phyloP scores from a whole-genome alignment of 129 eudicot genomes.

The Escallonia rubra region DNA sequence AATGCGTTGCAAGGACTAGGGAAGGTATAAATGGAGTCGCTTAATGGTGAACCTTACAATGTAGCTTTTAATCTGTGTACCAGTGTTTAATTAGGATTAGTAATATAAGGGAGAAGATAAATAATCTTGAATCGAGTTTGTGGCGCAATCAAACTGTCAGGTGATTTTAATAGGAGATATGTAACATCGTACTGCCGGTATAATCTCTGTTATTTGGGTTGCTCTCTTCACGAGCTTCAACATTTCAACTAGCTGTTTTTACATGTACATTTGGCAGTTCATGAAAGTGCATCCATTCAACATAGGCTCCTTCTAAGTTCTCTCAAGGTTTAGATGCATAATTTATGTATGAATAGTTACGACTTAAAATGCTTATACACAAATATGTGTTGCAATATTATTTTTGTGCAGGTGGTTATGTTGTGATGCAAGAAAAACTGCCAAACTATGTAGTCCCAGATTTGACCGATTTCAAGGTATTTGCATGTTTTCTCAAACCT shows the following conservation, averaged over 20 bases:
- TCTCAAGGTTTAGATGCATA: background rate
- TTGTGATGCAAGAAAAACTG: constrained; percentile 67
- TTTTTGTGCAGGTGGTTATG: constrained; percentile 63
- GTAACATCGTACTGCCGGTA: background rate
- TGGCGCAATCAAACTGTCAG: too few species aligned
- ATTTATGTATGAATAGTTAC: background rate
- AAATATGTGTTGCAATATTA: background rate
- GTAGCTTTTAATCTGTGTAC: too few species aligned
- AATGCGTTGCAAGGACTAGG: too few species aligned
- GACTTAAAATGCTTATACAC: background rate
- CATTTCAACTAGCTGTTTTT: background rate
- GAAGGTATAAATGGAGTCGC: too few species aligned
- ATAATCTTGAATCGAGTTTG: too few species aligned
- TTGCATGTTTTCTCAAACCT: background rate
- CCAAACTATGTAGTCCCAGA: constrained; percentile 88
- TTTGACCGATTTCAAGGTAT: constrained; percentile 82
- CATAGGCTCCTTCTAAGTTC: background rate
- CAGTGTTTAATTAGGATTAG: too few species aligned
- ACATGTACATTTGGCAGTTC: background rate
- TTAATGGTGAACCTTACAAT: too few species aligned
- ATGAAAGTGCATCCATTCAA: background rate
- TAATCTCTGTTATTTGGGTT: background rate
- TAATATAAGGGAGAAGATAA: too few species aligned
- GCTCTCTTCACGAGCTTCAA: background rate
- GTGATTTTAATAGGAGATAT: too few species aligned